Evolutionary conservation across 305 asterid genomes (phyloP), one percentile per base, ranked within the genome.

Genomic region (Solanum hybrid): DNA sequence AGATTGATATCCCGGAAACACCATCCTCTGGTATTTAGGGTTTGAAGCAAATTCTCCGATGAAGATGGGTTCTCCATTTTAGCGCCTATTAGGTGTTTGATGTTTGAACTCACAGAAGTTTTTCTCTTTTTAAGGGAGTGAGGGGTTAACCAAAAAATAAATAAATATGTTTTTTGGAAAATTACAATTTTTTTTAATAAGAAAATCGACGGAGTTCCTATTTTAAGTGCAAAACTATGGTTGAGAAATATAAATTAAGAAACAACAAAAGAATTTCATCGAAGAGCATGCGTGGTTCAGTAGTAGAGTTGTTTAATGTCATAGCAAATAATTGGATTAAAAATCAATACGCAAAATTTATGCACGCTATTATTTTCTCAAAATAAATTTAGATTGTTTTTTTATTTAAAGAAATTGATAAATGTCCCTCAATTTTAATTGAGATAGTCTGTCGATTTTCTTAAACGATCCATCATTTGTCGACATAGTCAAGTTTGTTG

Each of bases 11-110:
- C 93, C 64, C 92, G 91, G 91, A 96, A 92, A 88, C 91, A 94
- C 99, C 99, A 96, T 51, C 99, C 99, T 92, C 93, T 93, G 90
- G 91, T 87, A 24, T 88, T 90, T 91, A 96, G 94, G 89, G 93
- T 77, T 92, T 85, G 91, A 76, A 93, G 72, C 26, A 90, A 91
- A 87, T 93, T 89, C 22, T 90, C 93, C 31, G 86, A 7, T 32
- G 91, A 86, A 66, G 92, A 85, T 32, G 92, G 56, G 73, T 88
- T 86, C 88, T 93, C 92, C 94, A 93, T 92, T 71, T 81, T 84
- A 72, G 91, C 88, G 92, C 91, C 90, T 38, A 72, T 69, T 2
- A 46, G 42, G 88, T 91, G 93, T 88, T 91, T 87, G 91, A 56
- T 73, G 86, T 87, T 85, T 89, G 56, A 42, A 60, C 93, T 78